These are phyloP conservation scores for Colletotrichum spaethianum DNA, from an alignment of 2,329 filamentous ascomycete species.

Conservation along the genomic window DNA sequence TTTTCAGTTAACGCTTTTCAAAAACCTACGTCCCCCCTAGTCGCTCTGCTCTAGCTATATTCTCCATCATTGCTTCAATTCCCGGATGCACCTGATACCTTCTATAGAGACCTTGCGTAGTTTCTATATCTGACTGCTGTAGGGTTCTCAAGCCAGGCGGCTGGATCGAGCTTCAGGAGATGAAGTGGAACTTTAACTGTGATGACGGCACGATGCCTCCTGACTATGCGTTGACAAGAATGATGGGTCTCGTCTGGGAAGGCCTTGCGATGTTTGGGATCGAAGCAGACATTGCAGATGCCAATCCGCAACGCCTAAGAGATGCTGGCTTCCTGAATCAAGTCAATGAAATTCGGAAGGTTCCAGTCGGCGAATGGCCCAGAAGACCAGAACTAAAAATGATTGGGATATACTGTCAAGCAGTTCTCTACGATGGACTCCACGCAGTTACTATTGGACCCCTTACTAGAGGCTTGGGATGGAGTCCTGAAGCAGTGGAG, in stretches of 20 bases:
- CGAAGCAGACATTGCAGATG: conserved; percentile 63
- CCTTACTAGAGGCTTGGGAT: conserved; percentile 51
- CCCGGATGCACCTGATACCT: too few species aligned
- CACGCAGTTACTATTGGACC: conserved; percentile 53
- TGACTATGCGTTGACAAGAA: conserved; percentile 46
- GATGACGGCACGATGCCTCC: conserved; percentile 57
- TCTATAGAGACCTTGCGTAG: not conserved
- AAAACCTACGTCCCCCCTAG: too few species aligned
- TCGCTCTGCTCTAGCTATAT: too few species aligned
- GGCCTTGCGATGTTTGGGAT: conserved; percentile 67
- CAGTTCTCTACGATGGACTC: conserved; percentile 48
- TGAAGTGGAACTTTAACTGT: conserved; percentile 54
- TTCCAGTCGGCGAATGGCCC: conserved; percentile 67
- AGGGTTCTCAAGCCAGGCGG: conserved; percentile 58
- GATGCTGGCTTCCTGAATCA: conserved; percentile 66
- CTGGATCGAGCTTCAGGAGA: conserved; percentile 61
- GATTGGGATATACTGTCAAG: conserved; percentile 3
- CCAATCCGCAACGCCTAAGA: conserved; percentile 60
- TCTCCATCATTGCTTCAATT: too few species aligned
- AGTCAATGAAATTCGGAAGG: conserved; percentile 55
- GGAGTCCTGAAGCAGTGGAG: conserved; percentile 51
- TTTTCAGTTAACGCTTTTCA: too few species aligned
- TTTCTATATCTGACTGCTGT: not conserved
- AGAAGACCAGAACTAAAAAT: conserved; percentile 62
- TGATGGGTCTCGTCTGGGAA: conserved; percentile 60